Conservation (phyloP, 2,329 filamentous ascomycete genomes). For the Claviceps pusilla region DNA sequence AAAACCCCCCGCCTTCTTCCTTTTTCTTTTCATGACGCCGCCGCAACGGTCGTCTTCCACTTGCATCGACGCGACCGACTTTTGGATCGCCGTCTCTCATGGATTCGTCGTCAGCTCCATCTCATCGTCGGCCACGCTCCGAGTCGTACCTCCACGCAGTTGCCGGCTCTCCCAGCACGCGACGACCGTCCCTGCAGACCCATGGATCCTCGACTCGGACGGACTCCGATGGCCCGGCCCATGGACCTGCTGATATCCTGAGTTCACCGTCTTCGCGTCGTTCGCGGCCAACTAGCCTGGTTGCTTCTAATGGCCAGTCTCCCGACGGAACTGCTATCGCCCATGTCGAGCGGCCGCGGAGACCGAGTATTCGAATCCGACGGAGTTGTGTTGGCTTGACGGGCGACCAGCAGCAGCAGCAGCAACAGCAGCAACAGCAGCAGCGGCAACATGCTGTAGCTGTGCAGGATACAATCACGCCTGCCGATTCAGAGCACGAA, state of each 20-base stretch:
- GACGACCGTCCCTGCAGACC: neutral
- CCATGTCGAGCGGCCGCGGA: constrained; percentile 4
- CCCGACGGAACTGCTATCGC: neutral
- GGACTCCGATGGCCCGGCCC: neutral
- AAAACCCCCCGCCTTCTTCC: neutral
- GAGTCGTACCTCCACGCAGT: neutral
- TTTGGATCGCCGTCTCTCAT: neutral
- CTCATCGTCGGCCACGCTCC: constrained; percentile 1
- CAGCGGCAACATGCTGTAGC: neutral
- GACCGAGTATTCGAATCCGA: constrained; percentile 13
- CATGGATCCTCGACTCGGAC: neutral
- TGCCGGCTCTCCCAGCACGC: neutral
- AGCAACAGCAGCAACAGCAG: neutral
- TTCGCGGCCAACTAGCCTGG: constrained; percentile 3
- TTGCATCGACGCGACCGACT: neutral
- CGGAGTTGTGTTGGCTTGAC: constrained; percentile 5
- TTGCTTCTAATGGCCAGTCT: neutral
- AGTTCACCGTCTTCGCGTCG: constrained; percentile 1
- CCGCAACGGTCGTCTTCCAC: neutral
- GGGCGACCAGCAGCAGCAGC: neutral
- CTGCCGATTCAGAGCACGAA: neutral
- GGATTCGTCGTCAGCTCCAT: constrained; percentile 3
- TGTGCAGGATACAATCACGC: neutral
- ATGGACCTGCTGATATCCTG: constrained; percentile 1
- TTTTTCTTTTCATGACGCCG: neutral